These are phyloP conservation scores for Taiwanofungus camphoratus DNA, from an alignment of 1,284 basidiomycete species.

Conservation along the genomic window DNA sequence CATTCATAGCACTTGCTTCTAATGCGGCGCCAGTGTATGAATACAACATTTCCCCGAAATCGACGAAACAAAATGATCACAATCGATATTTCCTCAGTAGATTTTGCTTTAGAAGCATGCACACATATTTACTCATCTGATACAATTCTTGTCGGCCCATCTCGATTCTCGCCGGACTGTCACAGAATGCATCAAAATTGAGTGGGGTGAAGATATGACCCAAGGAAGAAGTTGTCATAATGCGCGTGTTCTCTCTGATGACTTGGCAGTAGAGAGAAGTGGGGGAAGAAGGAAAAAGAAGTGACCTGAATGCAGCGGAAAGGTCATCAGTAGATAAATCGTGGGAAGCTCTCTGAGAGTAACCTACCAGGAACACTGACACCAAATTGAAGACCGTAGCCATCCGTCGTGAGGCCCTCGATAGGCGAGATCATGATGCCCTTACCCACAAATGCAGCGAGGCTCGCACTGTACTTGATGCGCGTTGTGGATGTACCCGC, in stretches of 20 bases:
- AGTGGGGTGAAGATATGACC: conserved; percentile 3
- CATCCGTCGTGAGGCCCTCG: conserved; percentile 8
- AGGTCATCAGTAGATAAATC: not conserved
- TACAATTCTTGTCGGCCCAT: conserved; percentile 8
- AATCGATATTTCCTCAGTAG: not conserved
- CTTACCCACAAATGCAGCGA: not conserved
- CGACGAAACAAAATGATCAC: no score
- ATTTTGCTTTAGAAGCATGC: conserved; percentile 3
- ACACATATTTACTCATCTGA: conserved; percentile 38
- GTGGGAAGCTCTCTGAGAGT: not conserved
- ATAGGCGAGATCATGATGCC: conserved; percentile 13
- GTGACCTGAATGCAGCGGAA: conserved; percentile 7
- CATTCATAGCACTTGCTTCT: no score
- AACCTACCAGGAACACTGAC: conserved; percentile 12
- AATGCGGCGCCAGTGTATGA: no score
- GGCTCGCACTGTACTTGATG: not conserved
- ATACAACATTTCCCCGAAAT: no score
- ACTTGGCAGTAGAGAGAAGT: conserved; percentile 12
- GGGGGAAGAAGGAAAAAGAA: conserved; percentile 17
- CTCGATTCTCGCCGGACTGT: conserved; percentile 10
- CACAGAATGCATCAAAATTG: conserved; percentile 14
- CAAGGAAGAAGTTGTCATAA: conserved; percentile 6
- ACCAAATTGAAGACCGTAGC: conserved; percentile 16
- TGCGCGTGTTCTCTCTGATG: conserved; percentile 8
- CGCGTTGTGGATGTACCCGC: no score